Evolutionary conservation across 495 filamentous ascomycete genomes (phyloP).

Genomic region (Corynascus novoguineensis): DNA sequence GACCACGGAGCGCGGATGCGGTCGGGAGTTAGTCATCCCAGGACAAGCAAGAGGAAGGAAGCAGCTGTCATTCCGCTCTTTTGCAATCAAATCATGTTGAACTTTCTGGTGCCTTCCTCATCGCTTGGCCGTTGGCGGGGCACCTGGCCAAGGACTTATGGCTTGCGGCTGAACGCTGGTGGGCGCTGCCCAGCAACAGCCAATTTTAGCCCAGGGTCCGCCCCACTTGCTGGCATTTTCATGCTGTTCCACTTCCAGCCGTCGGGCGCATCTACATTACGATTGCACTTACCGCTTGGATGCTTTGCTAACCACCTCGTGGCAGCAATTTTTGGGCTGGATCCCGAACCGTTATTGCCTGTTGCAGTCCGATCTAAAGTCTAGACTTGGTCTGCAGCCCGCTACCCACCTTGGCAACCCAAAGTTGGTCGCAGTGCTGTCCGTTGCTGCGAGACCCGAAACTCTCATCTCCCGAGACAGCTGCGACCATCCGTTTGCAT

Average conservation of each 20-base stretch:
- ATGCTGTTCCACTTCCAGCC: slow-evolving; percentile 6
- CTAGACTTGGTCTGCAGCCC: slow-evolving; percentile 7
- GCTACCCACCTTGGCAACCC: not conserved
- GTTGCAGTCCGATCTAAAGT: too few species aligned
- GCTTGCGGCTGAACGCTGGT: slow-evolving; percentile 2
- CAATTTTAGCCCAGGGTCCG: not conserved
- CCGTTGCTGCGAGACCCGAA: not conserved
- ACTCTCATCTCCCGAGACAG: not conserved
- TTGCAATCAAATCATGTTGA: not conserved
- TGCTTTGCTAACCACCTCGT: not conserved
- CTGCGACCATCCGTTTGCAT: not conserved
- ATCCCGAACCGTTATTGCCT: too few species aligned
- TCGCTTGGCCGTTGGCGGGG: not conserved
- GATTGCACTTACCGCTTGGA: too few species aligned
- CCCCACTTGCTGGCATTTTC: not conserved
- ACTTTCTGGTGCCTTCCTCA: not conserved
- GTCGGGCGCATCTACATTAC: not conserved
- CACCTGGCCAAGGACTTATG: not conserved
- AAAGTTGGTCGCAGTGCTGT: not conserved
- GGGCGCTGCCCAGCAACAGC: slow-evolving; percentile 16
- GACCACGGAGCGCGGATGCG: too few species aligned
- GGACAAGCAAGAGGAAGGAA: too few species aligned
- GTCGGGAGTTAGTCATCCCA: too few species aligned
- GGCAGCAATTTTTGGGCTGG: slow-evolving; percentile 7
- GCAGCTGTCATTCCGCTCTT: too few species aligned